These are phyloP conservation scores for Plantago rigida DNA, from an alignment of 305 asterid species.

Conservation along the genomic window DNA sequence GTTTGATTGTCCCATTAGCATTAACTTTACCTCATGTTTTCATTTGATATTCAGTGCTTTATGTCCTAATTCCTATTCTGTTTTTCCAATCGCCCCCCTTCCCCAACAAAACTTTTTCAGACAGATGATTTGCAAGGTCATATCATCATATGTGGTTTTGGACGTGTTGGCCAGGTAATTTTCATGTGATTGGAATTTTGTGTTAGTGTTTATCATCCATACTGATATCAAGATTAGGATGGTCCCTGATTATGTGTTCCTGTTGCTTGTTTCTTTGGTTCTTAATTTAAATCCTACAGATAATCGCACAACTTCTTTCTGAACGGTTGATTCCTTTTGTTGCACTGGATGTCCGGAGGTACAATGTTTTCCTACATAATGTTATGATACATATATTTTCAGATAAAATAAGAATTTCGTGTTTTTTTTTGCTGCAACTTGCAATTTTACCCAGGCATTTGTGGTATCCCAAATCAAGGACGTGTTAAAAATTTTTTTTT, in stretches of 20 bases:
- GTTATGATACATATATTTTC: background rate
- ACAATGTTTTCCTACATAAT: constrained; percentile 18
- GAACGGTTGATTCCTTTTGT: constrained; percentile 96
- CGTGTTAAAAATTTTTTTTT: no score
- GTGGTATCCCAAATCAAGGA: no score
- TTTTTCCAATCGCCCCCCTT: background rate
- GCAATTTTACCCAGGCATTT: no score
- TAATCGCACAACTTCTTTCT: constrained; percentile 98
- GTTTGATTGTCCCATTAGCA: constrained; percentile 8
- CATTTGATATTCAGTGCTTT: constrained; percentile 7
- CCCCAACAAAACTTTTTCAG: constrained; percentile 36
- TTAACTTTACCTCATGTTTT: constrained; percentile 22
- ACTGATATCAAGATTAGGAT: constrained; percentile 18
- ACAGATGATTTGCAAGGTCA: constrained; percentile 99
- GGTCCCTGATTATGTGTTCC: constrained; percentile 14
- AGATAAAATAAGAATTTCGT: background rate
- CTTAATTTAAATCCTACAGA: constrained; percentile 41
- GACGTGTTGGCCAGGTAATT: constrained; percentile 98
- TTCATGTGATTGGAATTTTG: constrained; percentile 11
- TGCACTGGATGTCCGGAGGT: constrained; percentile 99
- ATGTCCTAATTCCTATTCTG: constrained; percentile 18
- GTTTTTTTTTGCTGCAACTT: background rate
- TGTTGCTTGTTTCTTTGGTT: constrained; percentile 12
- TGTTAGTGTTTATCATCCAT: background rate
- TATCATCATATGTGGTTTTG: constrained; percentile 92